Conservation (phyloP, 192 early-diverging fungal species). For the Spizellomyces punctatus region DNA sequence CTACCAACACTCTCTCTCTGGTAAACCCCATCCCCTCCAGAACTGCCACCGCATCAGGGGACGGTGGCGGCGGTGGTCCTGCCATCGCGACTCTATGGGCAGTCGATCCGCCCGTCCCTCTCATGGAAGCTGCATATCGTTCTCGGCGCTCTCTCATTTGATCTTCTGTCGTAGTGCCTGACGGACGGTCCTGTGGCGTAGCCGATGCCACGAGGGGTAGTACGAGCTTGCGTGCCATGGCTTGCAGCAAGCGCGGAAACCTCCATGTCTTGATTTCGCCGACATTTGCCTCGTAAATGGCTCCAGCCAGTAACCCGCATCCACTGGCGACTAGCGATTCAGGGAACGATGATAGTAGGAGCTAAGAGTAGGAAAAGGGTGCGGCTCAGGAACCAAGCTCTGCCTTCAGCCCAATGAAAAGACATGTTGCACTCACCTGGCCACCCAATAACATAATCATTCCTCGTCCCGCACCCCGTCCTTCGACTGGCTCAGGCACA, state of each 20-base stretch:
- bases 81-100: not conserved
- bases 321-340: slow-evolving; percentile 21
- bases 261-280: slow-evolving; percentile 29
- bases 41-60: slow-evolving; percentile 15
- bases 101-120: not conserved
- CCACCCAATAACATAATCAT: too few relatives aligned
- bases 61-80: slow-evolving; percentile 1
- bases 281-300: slow-evolving; percentile 25
- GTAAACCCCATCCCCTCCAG: slow-evolving; percentile 34
- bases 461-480: too few relatives aligned
- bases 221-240: not conserved
- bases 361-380: not conserved
- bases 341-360: slow-evolving; percentile 38
- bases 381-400: too few relatives aligned
- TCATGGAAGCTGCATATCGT: not conserved
- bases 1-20: slow-evolving; percentile 24
- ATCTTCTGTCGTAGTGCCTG: slow-evolving; percentile 20
- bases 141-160: slow-evolving; percentile 19
- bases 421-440: too few relatives aligned
- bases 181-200: not conserved
- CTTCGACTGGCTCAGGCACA: too few relatives aligned
- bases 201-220: slow-evolving; percentile 1
- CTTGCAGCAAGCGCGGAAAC: slow-evolving; percentile 19
- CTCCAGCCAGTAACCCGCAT: slow-evolving; percentile 36
- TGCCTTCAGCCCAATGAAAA: too few relatives aligned